Evolutionary conservation across 257 asterid species (phyloP), one percentile per base, ranked within the genome.

Genomic region (Thymus mandschuricus): DNA sequence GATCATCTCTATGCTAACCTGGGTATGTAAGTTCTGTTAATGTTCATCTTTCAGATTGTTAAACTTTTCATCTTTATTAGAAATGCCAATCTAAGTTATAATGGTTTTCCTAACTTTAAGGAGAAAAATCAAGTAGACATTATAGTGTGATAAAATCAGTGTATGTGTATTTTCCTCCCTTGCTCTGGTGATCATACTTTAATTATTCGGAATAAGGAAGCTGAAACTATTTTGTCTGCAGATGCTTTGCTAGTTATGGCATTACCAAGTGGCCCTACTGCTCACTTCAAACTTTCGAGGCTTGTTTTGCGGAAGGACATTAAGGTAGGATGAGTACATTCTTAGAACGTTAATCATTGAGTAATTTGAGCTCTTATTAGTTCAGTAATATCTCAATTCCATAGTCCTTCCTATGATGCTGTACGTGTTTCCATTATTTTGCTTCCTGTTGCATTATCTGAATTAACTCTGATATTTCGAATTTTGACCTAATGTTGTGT

Each of bases 191-290:
- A 49, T n/a, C 28, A 51, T 10, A 51, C 31, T 51, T 51, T 15
- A n/a, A 52, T 61, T 68, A 43, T 41, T 12, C 28, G 61, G 67
- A 11, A 35, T 64, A 38, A 11, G 21, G 11, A 60, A 52, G 60
- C 44, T 48, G 75, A 65, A n/a, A 40, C 63, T 65, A 28, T 28
- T 48, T 51, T 9, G 50, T 50, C 71, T 78, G 84, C 88, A 92
- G 99, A 94, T 84, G 98, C 92, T 76, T 86, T 94, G 58, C 74
- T 91, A 6, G 28, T 94, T 66, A 86, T 94, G 54, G 94, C 86
- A 61, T 76, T 94, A 65, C 98, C 98, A 41, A 87, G 83, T 72
- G 98, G 98, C 75, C 98, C 98, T 35, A 94, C 96, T 69, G 99
- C 97, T 31, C 97, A 94, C 83, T 91, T 94, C 85, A 94, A 89